phyloP scores from a whole-genome alignment of 106 monocot species.

The Dendrobium huoshanense region DNA sequence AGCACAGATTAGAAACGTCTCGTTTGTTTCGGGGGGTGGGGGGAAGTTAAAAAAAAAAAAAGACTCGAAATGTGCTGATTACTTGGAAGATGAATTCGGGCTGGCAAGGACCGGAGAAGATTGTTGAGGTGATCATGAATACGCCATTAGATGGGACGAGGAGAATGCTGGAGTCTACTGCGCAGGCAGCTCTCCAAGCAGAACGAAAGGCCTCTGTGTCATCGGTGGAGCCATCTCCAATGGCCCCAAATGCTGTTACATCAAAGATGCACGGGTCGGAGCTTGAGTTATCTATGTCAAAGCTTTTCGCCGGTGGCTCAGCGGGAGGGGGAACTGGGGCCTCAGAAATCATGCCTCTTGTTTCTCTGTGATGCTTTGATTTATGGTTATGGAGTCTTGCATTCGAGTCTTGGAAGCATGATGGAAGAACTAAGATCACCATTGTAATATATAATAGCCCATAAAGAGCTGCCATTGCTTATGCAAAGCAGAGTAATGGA shows the following conservation, averaged over 20 bases:
- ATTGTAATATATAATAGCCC: neutral
- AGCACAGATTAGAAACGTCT: neutral
- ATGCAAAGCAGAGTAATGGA: neutral
- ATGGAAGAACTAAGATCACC: neutral
- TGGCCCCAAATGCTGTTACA: slow-evolving; percentile 61
- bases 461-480: neutral
- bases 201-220: slow-evolving; percentile 67
- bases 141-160: slow-evolving; percentile 68
- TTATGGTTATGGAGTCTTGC: slow-evolving; percentile 3
- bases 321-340: neutral
- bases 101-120: slow-evolving; percentile 82
- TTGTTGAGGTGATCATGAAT: slow-evolving; percentile 75
- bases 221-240: slow-evolving; percentile 71
- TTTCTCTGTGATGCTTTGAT: neutral
- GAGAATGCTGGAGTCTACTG: slow-evolving; percentile 34
- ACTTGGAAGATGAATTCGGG: slow-evolving; percentile 81
- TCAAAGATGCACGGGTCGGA: slow-evolving; percentile 49
- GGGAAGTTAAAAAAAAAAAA: neutral
- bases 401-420: neutral
- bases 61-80: neutral
- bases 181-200: slow-evolving; percentile 82
- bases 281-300: slow-evolving; percentile 17
- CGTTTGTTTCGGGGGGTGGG: neutral
- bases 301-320: neutral
- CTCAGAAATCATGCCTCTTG: neutral